Conservation (phyloP, 768 basidiomycete genomes). For the Kwoniella newhampshirensis region DNA sequence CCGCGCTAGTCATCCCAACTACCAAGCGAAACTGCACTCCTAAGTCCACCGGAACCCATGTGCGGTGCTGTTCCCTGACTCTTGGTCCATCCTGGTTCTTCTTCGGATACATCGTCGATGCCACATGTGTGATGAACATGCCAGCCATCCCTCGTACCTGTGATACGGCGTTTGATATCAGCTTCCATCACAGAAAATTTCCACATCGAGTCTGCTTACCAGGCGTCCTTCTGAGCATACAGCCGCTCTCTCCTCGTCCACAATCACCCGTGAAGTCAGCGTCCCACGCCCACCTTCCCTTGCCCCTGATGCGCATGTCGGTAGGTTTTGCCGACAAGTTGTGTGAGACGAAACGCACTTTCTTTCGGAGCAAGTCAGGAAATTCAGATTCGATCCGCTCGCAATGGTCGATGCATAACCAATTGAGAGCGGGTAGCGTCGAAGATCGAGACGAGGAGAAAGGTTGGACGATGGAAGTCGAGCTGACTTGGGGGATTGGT, state of each 20-base stretch:
- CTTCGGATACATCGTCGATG: not conserved
- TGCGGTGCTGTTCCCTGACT: too few relatives aligned
- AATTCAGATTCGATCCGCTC: constrained; percentile 27
- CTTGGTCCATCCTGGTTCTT: constrained; percentile 4
- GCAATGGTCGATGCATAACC: constrained; percentile 45
- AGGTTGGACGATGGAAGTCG: not conserved
- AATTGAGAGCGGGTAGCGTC: constrained; percentile 21
- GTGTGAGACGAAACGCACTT: constrained; percentile 26
- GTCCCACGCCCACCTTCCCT: constrained; percentile 31
- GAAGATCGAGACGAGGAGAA: not conserved
- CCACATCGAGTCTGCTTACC: constrained; percentile 7
- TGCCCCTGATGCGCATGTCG: constrained; percentile 34
- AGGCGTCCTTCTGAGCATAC: constrained; percentile 8
- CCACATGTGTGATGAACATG: constrained; percentile 15
- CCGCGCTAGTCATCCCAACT: too few relatives aligned
- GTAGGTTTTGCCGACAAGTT: constrained; percentile 14
- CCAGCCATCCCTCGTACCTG: constrained; percentile 16
- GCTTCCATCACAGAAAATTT: not conserved
- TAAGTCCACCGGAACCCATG: too few relatives aligned
- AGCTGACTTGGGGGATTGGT: not conserved
- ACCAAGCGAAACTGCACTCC: too few relatives aligned
- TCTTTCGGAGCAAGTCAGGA: constrained; percentile 5
- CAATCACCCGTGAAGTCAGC: constrained; percentile 22
- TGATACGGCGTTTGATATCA: not conserved
- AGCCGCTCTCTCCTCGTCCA: constrained; percentile 6